Percentiles rank a stretch among this genome's conserved stretches.
Evolutionary conservation across 257 asterid species (phyloP).

Genomic region (Solanum chilense): DNA sequence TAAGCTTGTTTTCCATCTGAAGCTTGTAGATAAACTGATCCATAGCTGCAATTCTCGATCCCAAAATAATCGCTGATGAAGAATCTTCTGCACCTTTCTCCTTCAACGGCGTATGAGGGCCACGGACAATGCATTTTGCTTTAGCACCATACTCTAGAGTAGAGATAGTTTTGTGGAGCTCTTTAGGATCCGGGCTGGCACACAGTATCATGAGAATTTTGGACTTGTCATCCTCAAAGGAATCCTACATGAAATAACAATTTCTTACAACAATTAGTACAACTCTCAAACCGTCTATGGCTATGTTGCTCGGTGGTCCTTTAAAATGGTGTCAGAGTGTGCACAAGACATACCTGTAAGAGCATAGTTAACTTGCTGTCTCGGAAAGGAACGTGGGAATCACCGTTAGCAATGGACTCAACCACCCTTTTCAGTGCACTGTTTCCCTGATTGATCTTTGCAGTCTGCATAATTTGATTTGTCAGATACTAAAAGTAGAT

Average conservation of each 20-base stretch:
- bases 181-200: constrained; percentile 95
- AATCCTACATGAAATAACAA: constrained; percentile 41
- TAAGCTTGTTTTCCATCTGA: constrained; percentile 63
- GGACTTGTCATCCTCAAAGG: constrained; percentile 89
- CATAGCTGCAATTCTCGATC: constrained; percentile 70
- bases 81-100: constrained; percentile 73
- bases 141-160: constrained; percentile 95
- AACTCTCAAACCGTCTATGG: background rate
- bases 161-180: constrained; percentile 82
- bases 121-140: constrained; percentile 90
- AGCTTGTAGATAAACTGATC: constrained; percentile 72
- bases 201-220: constrained; percentile 89
- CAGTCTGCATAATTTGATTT: constrained; percentile 47
- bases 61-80: constrained; percentile 54
- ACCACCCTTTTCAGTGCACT: constrained; percentile 84
- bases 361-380: constrained; percentile 99
- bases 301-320: background rate
- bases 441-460: constrained; percentile 88
- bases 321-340: background rate
- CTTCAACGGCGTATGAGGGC: constrained; percentile 59
- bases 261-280: background rate
- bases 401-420: constrained; percentile 94
- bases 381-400: constrained; percentile 93
- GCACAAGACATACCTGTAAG: constrained; percentile 51
- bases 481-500: background rate